phyloP scores from a whole-genome alignment of 148 eudicot genomes.

The Silene uniflora region DNA sequence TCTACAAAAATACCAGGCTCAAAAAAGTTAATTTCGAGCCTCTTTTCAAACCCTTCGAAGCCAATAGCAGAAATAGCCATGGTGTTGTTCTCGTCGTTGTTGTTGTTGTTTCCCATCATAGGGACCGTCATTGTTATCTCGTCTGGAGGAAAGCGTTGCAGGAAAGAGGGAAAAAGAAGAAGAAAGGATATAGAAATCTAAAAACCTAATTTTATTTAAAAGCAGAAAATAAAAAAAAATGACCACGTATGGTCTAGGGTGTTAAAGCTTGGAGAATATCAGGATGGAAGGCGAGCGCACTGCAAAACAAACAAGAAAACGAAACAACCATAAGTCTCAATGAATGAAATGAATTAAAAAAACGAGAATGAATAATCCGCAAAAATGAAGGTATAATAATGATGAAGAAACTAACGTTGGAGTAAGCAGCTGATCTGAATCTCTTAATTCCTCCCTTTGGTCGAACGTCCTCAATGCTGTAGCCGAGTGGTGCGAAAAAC shows the following conservation, averaged over 20 bases:
- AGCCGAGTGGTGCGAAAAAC: slow-evolving; percentile 43
- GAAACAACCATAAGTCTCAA: neutral
- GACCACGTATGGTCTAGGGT: slow-evolving; percentile 35
- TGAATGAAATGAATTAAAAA: neutral
- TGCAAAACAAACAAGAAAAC: slow-evolving; percentile 33
- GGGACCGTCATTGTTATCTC: slow-evolving; percentile 44
- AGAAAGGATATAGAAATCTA: slow-evolving; percentile 18
- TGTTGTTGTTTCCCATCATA: slow-evolving; percentile 24
- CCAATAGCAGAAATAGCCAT: slow-evolving; percentile 70
- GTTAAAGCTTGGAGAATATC: slow-evolving; percentile 24
- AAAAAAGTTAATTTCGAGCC: slow-evolving; percentile 76
- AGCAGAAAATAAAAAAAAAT: slow-evolving; percentile 22
- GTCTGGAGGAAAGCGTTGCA: slow-evolving; percentile 6
- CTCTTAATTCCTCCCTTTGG: slow-evolving; percentile 60
- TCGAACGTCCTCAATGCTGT: slow-evolving; percentile 71
- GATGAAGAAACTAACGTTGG: slow-evolving; percentile 46
- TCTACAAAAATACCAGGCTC: slow-evolving; percentile 78
- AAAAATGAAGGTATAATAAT: neutral
- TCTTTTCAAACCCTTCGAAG: slow-evolving; percentile 89
- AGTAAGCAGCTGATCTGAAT: slow-evolving; percentile 64
- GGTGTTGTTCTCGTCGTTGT: slow-evolving; percentile 36
- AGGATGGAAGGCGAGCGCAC: slow-evolving; percentile 86
- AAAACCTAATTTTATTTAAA: slow-evolving; percentile 12
- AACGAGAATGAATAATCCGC: too few relatives aligned
- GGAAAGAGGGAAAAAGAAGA: slow-evolving; percentile 38